These are phyloP conservation scores for Brasilioporus rufonigricans DNA, from an alignment of 768 basidiomycete species.

Conservation along the genomic window DNA sequence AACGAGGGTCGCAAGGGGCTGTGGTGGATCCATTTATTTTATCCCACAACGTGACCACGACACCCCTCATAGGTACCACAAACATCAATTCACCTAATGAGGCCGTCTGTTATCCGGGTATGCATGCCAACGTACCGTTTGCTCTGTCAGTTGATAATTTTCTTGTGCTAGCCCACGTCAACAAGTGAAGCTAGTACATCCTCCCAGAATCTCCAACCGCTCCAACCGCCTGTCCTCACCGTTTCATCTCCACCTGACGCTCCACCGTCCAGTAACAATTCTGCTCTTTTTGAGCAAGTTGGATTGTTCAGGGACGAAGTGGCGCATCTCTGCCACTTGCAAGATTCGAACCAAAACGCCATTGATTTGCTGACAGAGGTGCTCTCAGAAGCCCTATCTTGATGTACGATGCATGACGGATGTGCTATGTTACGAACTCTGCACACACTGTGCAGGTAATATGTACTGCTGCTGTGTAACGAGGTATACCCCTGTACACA, in stretches of 20 bases:
- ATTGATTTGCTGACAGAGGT: background rate
- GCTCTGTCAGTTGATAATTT: too few relatives aligned
- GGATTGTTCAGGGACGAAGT: background rate
- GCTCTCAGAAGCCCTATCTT: too few relatives aligned
- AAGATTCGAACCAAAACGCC: background rate
- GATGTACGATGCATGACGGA: too few relatives aligned
- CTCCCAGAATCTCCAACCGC: background rate
- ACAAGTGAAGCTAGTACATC: background rate
- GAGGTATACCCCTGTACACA: too few relatives aligned
- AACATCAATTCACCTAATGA: too few relatives aligned
- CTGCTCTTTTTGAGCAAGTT: background rate
- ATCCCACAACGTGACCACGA: background rate
- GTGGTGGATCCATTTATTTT: conserved; percentile 4
- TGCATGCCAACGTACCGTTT: background rate
- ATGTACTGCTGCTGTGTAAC: too few relatives aligned
- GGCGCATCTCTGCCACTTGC: background rate
- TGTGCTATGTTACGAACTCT: too few relatives aligned
- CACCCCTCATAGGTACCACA: background rate
- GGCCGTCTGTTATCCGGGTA: background rate
- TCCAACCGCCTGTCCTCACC: background rate
- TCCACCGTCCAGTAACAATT: background rate
- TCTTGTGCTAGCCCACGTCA: too few relatives aligned
- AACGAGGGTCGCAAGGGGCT: background rate
- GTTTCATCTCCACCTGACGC: background rate
- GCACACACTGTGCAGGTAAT: too few relatives aligned